These are phyloP conservation scores for Elsinoe fawcettii DNA, from an alignment of 2,329 filamentous ascomycete species.

Conservation along the genomic window DNA sequence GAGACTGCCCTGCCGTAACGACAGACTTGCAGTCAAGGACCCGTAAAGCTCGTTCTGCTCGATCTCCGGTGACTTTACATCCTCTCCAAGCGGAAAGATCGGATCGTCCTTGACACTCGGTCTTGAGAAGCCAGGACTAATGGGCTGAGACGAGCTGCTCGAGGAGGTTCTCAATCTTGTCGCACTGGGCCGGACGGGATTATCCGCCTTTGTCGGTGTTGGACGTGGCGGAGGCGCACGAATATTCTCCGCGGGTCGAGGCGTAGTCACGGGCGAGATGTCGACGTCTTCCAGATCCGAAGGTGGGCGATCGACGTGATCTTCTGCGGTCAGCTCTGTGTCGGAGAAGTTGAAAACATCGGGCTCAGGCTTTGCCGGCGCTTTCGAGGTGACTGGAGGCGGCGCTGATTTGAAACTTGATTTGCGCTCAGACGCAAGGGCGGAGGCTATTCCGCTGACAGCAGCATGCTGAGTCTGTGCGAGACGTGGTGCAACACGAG, in stretches of 20 bases:
- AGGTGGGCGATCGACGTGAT: neutral
- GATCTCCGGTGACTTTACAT: constrained; percentile 22
- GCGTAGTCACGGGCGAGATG: constrained; percentile 1
- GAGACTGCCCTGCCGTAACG: constrained; percentile 23
- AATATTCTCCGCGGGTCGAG: constrained; percentile 7
- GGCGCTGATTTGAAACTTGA: neutral
- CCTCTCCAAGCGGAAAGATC: constrained; percentile 22
- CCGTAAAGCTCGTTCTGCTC: constrained; percentile 25
- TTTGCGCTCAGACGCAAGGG: constrained; percentile 5
- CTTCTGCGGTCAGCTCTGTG: neutral
- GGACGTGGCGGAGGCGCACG: constrained; percentile 12
- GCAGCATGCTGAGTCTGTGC: neutral
- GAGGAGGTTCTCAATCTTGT: constrained; percentile 23
- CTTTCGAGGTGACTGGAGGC: constrained; percentile 21
- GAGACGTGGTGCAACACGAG: neutral
- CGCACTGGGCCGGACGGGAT: neutral
- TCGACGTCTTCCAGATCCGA: constrained; percentile 12
- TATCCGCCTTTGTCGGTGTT: neutral
- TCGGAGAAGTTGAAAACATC: constrained; percentile 24
- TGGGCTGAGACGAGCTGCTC: constrained; percentile 25
- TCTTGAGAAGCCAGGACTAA: constrained; percentile 28
- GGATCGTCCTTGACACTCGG: constrained; percentile 28
- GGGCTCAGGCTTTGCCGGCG: constrained; percentile 25
- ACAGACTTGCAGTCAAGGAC: constrained; percentile 1
- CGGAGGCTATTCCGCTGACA: neutral